Evolutionary conservation across 1,139 yeast species (phyloP), one percentile per base, ranked within the genome.

Genomic region (Yamadazyma sp.): DNA sequence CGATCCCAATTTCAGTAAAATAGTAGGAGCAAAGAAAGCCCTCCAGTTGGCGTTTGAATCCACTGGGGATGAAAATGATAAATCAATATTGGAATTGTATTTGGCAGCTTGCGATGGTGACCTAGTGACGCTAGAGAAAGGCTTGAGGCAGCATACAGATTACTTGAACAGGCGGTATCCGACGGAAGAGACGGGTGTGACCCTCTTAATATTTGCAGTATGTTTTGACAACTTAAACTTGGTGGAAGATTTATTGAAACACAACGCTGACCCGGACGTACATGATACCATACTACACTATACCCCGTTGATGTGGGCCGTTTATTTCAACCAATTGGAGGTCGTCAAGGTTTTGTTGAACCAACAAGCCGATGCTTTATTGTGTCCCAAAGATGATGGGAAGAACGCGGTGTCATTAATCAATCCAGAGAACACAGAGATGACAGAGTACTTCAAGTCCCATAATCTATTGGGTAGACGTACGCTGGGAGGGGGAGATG

Each of bases 31-130:
- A 9, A 77, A 75, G 50, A 69, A 67, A 47, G 73, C 75, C 2
- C 48, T 77, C 23, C 64, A 58, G 40, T 38, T 51, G 27, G 48
- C 53, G 2, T 39, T 54, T 8, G 66, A 61, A 35, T 40, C 48
- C 22, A 46, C 33, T 37, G 34, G 23, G 9, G 42, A 36, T 10
- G 37, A 39, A 3, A 38, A 35, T 7, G 46, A 45, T 9, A 53
- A 48, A 39, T 40, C 52, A n/a, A 38, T 52, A 1, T 46, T 57
- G n/a, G 58, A 66, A 42, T 48, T 76, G 22, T 64, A 75, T 41
- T 54, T 73, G 14, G 77, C 81, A 0, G 69, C 79, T 22, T 66
- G 79, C 25, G 74, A 77, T 31, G 82, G 81, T 8, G 84, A 79
- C 46, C 45, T 65, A 25, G 69, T 63, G 2, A 57, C 76, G 1